phyloP scores from a whole-genome alignment of 2,329 filamentous ascomycete species.

The Penicillium sp. region DNA sequence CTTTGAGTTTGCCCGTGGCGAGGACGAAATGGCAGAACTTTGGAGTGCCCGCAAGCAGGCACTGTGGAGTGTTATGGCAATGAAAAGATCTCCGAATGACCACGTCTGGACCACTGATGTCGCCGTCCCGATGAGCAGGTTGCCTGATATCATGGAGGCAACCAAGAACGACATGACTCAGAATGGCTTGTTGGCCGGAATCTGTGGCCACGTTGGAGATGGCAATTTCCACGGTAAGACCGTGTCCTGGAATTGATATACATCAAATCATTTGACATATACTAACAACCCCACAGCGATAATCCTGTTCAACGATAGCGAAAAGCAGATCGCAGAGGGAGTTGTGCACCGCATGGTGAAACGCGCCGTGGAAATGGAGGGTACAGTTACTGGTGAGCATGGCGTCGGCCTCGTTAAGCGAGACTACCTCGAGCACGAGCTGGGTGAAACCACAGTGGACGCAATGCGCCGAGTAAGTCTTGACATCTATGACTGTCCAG shows the following conservation, averaged over 20 bases:
- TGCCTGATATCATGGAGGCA: slow-evolving; percentile 70
- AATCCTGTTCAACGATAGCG: slow-evolving; percentile 59
- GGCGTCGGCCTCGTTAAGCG: slow-evolving; percentile 69
- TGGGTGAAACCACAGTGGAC: slow-evolving; percentile 61
- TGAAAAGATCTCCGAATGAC: slow-evolving; percentile 58
- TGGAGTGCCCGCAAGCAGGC: slow-evolving; percentile 76
- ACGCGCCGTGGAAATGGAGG: slow-evolving; percentile 67
- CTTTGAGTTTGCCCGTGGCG: slow-evolving; percentile 67
- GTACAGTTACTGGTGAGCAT: slow-evolving; percentile 71
- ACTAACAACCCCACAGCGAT: slow-evolving; percentile 49
- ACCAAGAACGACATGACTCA: slow-evolving; percentile 65
- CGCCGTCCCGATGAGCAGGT: slow-evolving; percentile 69
- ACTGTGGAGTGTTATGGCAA: slow-evolving; percentile 69
- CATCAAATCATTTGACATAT: background rate
- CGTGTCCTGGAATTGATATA: background rate
- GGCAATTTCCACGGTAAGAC: slow-evolving; percentile 67
- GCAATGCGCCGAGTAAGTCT: slow-evolving; percentile 61
- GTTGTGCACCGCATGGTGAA: slow-evolving; percentile 70
- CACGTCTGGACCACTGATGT: slow-evolving; percentile 79
- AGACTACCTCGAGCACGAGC: slow-evolving; percentile 62
- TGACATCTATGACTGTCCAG: background rate
- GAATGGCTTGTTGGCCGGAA: slow-evolving; percentile 62
- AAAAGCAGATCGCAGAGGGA: slow-evolving; percentile 56
- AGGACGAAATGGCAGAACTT: slow-evolving; percentile 65
- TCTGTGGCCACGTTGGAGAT: slow-evolving; percentile 73